These are phyloP conservation scores for Fusarium denticulatum DNA, from an alignment of 2,329 filamentous ascomycete genomes.

Conservation along the genomic window DNA sequence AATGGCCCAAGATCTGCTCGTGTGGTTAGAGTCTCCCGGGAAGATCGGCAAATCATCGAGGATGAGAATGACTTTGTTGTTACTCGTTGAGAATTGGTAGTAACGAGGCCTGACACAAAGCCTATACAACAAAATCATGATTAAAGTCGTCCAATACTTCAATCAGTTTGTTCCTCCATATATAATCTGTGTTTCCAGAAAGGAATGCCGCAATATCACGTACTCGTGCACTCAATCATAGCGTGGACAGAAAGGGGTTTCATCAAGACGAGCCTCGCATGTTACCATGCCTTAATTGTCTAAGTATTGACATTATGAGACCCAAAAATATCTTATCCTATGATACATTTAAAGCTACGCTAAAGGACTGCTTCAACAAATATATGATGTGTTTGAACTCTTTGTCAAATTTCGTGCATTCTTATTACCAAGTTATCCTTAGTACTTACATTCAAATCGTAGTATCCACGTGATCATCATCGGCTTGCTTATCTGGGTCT, in stretches of 20 bases:
- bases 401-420: not conserved
- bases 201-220: not conserved
- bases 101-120: not conserved
- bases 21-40: constrained; percentile 78
- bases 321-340: not conserved
- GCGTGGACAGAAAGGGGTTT: not conserved
- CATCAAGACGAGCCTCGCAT: not conserved
- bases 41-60: constrained; percentile 70
- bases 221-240: not conserved
- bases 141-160: not conserved
- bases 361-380: not conserved
- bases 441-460: not conserved
- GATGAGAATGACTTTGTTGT: constrained; percentile 75
- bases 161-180: not conserved
- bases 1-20: constrained; percentile 76
- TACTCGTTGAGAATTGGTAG: constrained; percentile 47
- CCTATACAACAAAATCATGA: not conserved
- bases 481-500: not conserved
- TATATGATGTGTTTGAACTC: not conserved
- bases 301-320: not conserved
- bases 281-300: not conserved
- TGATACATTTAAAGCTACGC: too few relatives aligned
- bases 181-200: not conserved
- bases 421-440: not conserved
- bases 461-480: constrained; percentile 6